These are phyloP conservation scores for Wickerhamomyces subpelliculosus DNA, from an alignment of 805 yeast genomes.

Conservation along the genomic window DNA sequence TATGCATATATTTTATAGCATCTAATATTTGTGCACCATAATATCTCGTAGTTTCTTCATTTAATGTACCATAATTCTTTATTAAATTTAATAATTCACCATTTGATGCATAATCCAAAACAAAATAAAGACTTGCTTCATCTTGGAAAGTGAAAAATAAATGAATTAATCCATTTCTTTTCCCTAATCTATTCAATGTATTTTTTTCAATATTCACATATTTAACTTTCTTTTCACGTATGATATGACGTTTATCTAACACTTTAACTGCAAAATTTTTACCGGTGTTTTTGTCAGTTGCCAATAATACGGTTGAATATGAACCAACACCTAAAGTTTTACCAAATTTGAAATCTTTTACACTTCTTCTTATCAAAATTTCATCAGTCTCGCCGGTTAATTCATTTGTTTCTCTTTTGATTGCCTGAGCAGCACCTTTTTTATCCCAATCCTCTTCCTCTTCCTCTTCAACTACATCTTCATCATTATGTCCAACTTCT, in stretches of 20 bases:
- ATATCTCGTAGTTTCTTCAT: slow-evolving; percentile 60
- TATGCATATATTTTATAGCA: slow-evolving; percentile 66
- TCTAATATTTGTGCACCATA: slow-evolving; percentile 71
- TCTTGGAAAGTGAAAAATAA: slow-evolving; percentile 78
- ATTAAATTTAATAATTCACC: slow-evolving; percentile 69
- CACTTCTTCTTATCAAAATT: slow-evolving; percentile 46
- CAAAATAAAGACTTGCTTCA: slow-evolving; percentile 63
- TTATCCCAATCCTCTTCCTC: slow-evolving; percentile 39
- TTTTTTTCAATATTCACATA: slow-evolving; percentile 80
- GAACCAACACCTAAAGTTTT: slow-evolving; percentile 92
- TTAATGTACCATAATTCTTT: slow-evolving; percentile 62
- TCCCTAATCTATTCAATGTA: slow-evolving; percentile 62
- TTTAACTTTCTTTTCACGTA: slow-evolving; percentile 76
- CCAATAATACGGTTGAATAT: slow-evolving; percentile 86
- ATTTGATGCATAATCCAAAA: slow-evolving; percentile 70
- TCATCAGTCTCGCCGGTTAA: slow-evolving; percentile 44
- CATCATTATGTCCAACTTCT: slow-evolving; percentile 7
- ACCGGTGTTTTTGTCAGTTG: slow-evolving; percentile 69
- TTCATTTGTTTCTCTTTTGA: slow-evolving; percentile 36
- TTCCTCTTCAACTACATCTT: too few species aligned
- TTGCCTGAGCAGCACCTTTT: slow-evolving; percentile 51
- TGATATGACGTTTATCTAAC: slow-evolving; percentile 68
- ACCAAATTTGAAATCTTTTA: slow-evolving; percentile 85
- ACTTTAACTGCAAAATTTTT: slow-evolving; percentile 77
- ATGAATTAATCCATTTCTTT: slow-evolving; percentile 56